Percentiles rank a stretch among this genome's conserved stretches.
Evolutionary conservation across 208 protist species (phyloP).

Genomic region (Acanthamoeba castellanii): DNA sequence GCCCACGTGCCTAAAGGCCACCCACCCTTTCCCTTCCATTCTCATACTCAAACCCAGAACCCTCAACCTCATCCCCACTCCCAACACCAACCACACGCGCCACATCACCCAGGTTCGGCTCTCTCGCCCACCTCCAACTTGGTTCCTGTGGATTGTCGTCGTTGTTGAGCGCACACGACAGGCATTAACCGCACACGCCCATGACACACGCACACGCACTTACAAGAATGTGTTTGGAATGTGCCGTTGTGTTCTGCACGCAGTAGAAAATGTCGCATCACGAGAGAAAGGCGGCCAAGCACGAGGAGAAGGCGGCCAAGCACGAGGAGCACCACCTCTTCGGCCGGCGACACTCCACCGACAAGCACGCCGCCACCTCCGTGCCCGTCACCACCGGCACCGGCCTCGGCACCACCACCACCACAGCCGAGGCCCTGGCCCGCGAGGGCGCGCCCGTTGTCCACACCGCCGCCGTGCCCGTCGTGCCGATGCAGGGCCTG

Average conservation of each 20-base stretch:
- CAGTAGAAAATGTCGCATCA: not conserved
- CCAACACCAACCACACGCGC: too few relatives aligned
- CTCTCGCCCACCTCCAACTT: too few relatives aligned
- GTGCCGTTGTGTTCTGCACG: not conserved
- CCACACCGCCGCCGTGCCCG: not conserved
- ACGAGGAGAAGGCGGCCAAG: not conserved
- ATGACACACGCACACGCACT: not conserved
- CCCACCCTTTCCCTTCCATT: not conserved
- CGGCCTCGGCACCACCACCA: not conserved
- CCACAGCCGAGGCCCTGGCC: not conserved
- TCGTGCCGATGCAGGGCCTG: not conserved
- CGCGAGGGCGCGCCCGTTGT: not conserved
- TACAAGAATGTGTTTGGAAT: not conserved
- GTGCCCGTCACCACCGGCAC: not conserved
- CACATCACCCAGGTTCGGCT: too few relatives aligned
- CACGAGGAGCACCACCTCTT: too few relatives aligned
- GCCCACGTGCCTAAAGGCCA: not conserved
- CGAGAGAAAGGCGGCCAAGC: not conserved
- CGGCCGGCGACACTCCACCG: too few relatives aligned
- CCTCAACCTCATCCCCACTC: too few relatives aligned
- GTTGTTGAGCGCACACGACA: too few relatives aligned
- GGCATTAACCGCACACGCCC: too few relatives aligned
- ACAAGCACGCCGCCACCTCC: not conserved
- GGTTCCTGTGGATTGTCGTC: too few relatives aligned
- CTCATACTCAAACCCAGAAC: not conserved